Conservation (phyloP, 2,329 filamentous ascomycete species). For the Claviceps sp. region DNA sequence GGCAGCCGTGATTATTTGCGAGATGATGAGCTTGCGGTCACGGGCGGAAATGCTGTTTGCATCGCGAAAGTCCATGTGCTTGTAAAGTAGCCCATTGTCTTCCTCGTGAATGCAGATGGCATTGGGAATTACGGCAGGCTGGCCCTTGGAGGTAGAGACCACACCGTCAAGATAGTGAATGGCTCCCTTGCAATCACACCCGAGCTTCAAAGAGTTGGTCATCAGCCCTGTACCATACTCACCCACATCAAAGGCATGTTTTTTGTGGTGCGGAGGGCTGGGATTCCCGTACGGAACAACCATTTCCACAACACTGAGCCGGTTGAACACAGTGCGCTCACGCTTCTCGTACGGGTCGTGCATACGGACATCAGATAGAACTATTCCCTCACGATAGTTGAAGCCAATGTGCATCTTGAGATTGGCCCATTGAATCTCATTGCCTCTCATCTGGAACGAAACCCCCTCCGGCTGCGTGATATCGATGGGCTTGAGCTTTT, state of each 20-base stretch:
- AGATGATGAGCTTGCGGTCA: slow-evolving; percentile 45
- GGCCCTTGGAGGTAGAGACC: slow-evolving; percentile 26
- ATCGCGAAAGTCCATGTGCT: slow-evolving; percentile 50
- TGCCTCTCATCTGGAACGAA: slow-evolving; percentile 32
- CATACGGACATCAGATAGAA: slow-evolving; percentile 55
- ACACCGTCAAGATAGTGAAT: slow-evolving; percentile 35
- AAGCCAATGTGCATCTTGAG: slow-evolving; percentile 61
- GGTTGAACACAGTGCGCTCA: slow-evolving; percentile 49
- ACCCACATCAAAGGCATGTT: slow-evolving; percentile 57
- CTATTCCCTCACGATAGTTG: slow-evolving; percentile 57
- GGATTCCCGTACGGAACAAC: slow-evolving; percentile 55
- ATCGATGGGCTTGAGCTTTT: slow-evolving; percentile 23
- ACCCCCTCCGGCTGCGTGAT: slow-evolving; percentile 27
- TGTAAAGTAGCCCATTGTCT: slow-evolving; percentile 46
- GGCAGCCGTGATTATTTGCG: slow-evolving; percentile 50
- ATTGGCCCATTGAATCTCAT: slow-evolving; percentile 44
- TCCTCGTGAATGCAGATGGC: slow-evolving; percentile 25
- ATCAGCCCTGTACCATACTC: slow-evolving; percentile 52
- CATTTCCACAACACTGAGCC: slow-evolving; percentile 58
- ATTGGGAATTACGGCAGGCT: slow-evolving; percentile 52
- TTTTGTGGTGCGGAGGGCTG: slow-evolving; percentile 48
- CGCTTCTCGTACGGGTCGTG: slow-evolving; percentile 32
- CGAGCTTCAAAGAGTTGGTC: slow-evolving; percentile 50
- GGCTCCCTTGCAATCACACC: slow-evolving; percentile 50
- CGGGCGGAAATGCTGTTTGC: slow-evolving; percentile 43